Conservation (phyloP, 1,284 basidiomycete genomes). For the Mycena sp. region DNA sequence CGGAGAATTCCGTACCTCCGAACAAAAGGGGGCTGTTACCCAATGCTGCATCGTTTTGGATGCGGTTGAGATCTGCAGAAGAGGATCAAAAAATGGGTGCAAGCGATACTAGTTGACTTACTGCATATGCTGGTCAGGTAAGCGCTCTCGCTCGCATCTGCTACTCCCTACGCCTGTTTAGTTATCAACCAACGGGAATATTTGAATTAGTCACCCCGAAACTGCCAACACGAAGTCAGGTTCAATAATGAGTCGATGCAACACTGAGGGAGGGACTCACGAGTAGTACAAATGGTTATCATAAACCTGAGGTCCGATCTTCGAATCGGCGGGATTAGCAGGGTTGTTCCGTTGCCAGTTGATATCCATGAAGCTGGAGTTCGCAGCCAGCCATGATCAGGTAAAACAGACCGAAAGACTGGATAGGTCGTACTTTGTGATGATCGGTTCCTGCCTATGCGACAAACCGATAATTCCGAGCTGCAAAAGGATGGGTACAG, state of each 20-base stretch:
- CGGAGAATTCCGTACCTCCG: slow-evolving; percentile 53
- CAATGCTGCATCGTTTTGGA: slow-evolving; percentile 56
- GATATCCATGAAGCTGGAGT: slow-evolving; percentile 79
- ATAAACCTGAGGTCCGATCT: slow-evolving; percentile 75
- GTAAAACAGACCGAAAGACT: neutral
- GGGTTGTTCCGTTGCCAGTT: slow-evolving; percentile 78
- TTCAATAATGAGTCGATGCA: slow-evolving; percentile 16
- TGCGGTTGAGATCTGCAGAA: slow-evolving; percentile 57
- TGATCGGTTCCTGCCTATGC: slow-evolving; percentile 45
- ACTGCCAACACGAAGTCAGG: slow-evolving; percentile 40
- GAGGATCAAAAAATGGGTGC: neutral
- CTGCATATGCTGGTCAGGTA: slow-evolving; percentile 78
- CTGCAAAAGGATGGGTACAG: slow-evolving; percentile 59
- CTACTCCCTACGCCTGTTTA: slow-evolving; percentile 63
- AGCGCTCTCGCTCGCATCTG: slow-evolving; percentile 67
- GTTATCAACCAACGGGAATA: slow-evolving; percentile 1
- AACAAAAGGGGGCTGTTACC: slow-evolving; percentile 67
- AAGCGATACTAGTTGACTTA: slow-evolving; percentile 43
- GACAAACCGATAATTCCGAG: slow-evolving; percentile 45
- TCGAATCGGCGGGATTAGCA: slow-evolving; percentile 73
- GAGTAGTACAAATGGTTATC: slow-evolving; percentile 84
- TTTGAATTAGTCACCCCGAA: slow-evolving; percentile 59
- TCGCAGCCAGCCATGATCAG: no score
- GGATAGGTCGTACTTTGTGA: slow-evolving; percentile 54
- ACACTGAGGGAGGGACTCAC: slow-evolving; percentile 48